Percentiles rank a stretch among this genome's conserved stretches.
Evolutionary conservation across 2,329 filamentous ascomycete genomes (phyloP).

Genomic region (Calonectria fujianensis): DNA sequence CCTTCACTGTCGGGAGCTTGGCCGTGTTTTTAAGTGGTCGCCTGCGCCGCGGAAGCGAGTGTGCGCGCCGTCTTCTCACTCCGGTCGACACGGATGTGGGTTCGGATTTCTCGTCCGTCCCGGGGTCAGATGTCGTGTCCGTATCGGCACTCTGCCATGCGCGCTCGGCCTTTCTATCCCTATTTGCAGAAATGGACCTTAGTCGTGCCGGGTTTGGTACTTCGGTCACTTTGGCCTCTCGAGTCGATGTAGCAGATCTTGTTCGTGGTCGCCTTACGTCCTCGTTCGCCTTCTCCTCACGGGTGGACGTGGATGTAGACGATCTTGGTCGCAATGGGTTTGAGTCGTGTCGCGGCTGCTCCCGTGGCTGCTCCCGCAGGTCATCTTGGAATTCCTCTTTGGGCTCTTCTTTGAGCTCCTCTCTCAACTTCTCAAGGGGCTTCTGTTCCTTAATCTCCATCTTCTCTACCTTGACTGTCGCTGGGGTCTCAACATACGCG

Average conservation of each 20-base stretch:
- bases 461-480: conserved; percentile 65
- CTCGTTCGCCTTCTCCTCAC: conserved; percentile 47
- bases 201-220: conserved; percentile 39
- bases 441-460: conserved; percentile 48
- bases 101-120: conserved; percentile 53
- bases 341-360: conserved; percentile 36
- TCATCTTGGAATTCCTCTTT: background rate
- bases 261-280: conserved; percentile 16
- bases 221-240: conserved; percentile 47
- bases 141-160: conserved; percentile 52
- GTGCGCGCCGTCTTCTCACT: conserved; percentile 56
- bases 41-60: conserved; percentile 66
- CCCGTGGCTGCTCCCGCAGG: conserved; percentile 15
- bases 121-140: conserved; percentile 59
- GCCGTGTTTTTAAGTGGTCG: conserved; percentile 72
- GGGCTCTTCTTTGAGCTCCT: conserved; percentile 1
- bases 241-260: conserved; percentile 34
- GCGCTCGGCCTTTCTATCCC: conserved; percentile 53
- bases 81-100: conserved; percentile 50
- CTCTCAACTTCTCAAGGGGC: conserved; percentile 33
- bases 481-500: conserved; percentile 75
- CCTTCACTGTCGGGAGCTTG: conserved; percentile 71
- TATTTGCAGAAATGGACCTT: conserved; percentile 48
- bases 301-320: conserved; percentile 31
- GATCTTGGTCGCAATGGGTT: conserved; percentile 20